These are phyloP conservation scores for Saposhnikovia divaricata DNA, from an alignment of 129 eudicot genomes.

Conservation along the genomic window DNA sequence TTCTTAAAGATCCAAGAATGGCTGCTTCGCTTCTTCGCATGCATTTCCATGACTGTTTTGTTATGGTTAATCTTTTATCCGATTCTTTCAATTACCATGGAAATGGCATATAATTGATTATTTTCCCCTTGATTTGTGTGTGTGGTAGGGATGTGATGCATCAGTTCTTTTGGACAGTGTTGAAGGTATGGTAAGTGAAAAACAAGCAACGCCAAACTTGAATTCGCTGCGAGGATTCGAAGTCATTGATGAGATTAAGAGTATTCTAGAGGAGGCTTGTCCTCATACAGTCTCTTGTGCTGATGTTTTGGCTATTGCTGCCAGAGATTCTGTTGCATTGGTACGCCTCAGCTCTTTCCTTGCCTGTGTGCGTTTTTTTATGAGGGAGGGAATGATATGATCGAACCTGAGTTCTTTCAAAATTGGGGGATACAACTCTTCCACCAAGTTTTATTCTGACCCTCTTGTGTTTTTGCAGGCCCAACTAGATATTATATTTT, in stretches of 20 bases:
- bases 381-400: neutral
- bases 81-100: neutral
- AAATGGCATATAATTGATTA: neutral
- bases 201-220: conserved; percentile 37
- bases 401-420: neutral
- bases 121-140: neutral
- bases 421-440: no score
- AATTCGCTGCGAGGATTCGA: conserved; percentile 54
- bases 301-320: conserved; percentile 64
- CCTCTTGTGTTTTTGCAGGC: neutral
- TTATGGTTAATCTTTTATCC: conserved; percentile 27
- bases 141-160: conserved; percentile 49
- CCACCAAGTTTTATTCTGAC: neutral
- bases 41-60: conserved; percentile 70
- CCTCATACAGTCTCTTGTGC: conserved; percentile 61
- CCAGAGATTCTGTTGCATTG: conserved; percentile 47
- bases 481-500: neutral
- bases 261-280: conserved; percentile 44
- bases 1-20: conserved; percentile 48
- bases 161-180: conserved; percentile 44
- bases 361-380: neutral
- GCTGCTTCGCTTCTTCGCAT: conserved; percentile 62
- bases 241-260: conserved; percentile 52
- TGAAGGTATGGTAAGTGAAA: conserved; percentile 44
- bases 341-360: conserved; percentile 14